Base-by-base conservation (phyloP, 495 filamentous ascomycete genomes). In the Pyrenula aspistea region DNA sequence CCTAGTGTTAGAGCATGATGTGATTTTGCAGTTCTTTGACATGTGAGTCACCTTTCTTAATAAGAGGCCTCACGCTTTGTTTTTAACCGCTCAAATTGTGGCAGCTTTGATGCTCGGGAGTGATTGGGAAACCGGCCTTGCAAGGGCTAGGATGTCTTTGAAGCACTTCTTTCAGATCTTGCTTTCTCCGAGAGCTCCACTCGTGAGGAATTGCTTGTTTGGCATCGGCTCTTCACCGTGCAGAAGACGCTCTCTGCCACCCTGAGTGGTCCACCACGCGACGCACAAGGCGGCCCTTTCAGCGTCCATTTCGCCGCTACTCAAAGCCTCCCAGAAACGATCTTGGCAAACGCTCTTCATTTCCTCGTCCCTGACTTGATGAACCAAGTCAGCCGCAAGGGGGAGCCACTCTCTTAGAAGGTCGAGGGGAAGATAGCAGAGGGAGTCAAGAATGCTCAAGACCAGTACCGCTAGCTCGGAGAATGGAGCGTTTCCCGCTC, bases 241-340 rank as follows among this genome's bases (percentile, higher is more conserved):
- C 0, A 89, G 62, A 12, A 89, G 73, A 60, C 75, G 69, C 59
- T 88, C 83, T 49, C 85, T 72, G 0, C 87, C 87, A 15, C 86
- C 86, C 49, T 70, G 67, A 1, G 82, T 85, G 55, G 72, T 79
- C 93, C 93, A 98, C 93, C 93, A 98, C 12, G 82, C 81, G 24
- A 94, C 85, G 57, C 84, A 92, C 51, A 88, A 74, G 53, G 86
- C 83, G 10, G 88, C 83, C 23, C 89, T 76, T 62, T 95, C 88
- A 52, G 95, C 82, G 71, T 96, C 91, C 85, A 96, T 92, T 71
- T 96, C 91, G 8, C 92, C 91, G 58, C 78, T 81, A 22, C 83
- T 84, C 49, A 97, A 59, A 1, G 89, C 77, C 53, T 96, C 83
- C 90, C 91, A 96, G 67, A 95, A 88, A 52, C 91, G 76, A 60